Percentiles rank a stretch among this genome's conserved stretches.
Conservation (phyloP, 2,329 filamentous ascomycete species). For the Tolypocladium endophyticum region DNA sequence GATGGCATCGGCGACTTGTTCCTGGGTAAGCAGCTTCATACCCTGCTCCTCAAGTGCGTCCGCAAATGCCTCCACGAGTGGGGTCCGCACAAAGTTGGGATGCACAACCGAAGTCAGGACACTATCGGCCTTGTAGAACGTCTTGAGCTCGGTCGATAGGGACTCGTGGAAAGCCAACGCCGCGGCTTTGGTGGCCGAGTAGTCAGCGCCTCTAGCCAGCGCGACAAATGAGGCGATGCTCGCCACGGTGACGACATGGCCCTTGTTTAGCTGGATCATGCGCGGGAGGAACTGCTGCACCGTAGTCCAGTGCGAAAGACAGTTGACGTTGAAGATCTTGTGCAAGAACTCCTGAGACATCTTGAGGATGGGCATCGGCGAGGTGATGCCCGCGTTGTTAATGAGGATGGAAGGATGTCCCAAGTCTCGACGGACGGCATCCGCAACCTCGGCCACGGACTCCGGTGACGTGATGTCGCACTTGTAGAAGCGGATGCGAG, state of each 20-base stretch:
- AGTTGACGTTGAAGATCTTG: constrained; percentile 60
- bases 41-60: constrained; percentile 16
- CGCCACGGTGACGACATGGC: constrained; percentile 61
- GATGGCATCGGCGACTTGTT: constrained; percentile 30
- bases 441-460: constrained; percentile 31
- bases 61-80: constrained; percentile 25
- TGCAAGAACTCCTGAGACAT: constrained; percentile 43
- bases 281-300: constrained; percentile 54
- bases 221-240: constrained; percentile 52
- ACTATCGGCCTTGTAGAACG: constrained; percentile 47
- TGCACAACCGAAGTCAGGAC: constrained; percentile 55
- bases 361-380: constrained; percentile 48
- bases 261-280: constrained; percentile 55
- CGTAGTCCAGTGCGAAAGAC: constrained; percentile 53
- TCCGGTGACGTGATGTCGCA: constrained; percentile 31
- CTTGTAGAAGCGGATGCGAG: constrained; percentile 18
- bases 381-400: constrained; percentile 58
- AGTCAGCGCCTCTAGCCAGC: constrained; percentile 53
- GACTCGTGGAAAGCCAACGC: constrained; percentile 58
- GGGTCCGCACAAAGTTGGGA: constrained; percentile 42
- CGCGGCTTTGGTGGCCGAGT: constrained; percentile 54
- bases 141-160: constrained; percentile 42
- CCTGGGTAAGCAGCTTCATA: constrained; percentile 17
- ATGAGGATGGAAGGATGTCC: constrained; percentile 58
- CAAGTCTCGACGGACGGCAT: constrained; percentile 27